Evolutionary conservation across 805 yeast species (phyloP).

Genomic region (Martiniozyma abietophila): DNA sequence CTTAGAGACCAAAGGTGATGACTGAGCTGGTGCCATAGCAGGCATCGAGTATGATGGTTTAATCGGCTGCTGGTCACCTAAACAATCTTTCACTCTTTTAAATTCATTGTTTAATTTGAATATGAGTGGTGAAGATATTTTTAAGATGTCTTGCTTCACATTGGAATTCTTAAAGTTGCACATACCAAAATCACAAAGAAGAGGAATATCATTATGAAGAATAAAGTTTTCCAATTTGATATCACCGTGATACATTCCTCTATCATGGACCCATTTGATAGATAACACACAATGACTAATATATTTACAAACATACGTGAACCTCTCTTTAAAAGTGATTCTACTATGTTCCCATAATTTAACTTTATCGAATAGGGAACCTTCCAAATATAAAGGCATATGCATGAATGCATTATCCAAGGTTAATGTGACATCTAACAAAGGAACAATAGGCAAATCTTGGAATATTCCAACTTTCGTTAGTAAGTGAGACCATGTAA

Average conservation of each 20-base stretch:
- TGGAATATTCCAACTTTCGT: slow-evolving; percentile 30
- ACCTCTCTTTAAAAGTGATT: slow-evolving; percentile 11
- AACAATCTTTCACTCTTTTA: too few relatives aligned
- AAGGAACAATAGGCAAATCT: slow-evolving; percentile 57
- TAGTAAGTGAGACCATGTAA: slow-evolving; percentile 51
- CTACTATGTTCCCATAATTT: slow-evolving; percentile 45
- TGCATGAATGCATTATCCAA: slow-evolving; percentile 55
- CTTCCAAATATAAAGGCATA: slow-evolving; percentile 59
- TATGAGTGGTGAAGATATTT: slow-evolving; percentile 5
- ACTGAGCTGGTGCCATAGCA: too few relatives aligned
- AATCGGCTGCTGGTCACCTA: too few relatives aligned
- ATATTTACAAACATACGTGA: slow-evolving; percentile 27
- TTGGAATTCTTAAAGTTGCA: slow-evolving; percentile 27
- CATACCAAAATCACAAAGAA: slow-evolving; percentile 91
- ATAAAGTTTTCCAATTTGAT: slow-evolving; percentile 74
- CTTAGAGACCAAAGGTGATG: slow-evolving; percentile 7
- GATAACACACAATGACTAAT: slow-evolving; percentile 50
- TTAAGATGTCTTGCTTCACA: slow-evolving; percentile 10
- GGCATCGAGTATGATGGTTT: too few relatives aligned
- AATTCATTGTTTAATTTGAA: too few relatives aligned
- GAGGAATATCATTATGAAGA: slow-evolving; percentile 39
- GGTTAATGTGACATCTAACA: slow-evolving; percentile 54
- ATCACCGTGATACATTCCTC: slow-evolving; percentile 72
- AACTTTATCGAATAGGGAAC: slow-evolving; percentile 74
- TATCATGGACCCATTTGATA: slow-evolving; percentile 51